Conservation (phyloP, 2,329 filamentous ascomycete species). For the Lachnellula cervina region DNA sequence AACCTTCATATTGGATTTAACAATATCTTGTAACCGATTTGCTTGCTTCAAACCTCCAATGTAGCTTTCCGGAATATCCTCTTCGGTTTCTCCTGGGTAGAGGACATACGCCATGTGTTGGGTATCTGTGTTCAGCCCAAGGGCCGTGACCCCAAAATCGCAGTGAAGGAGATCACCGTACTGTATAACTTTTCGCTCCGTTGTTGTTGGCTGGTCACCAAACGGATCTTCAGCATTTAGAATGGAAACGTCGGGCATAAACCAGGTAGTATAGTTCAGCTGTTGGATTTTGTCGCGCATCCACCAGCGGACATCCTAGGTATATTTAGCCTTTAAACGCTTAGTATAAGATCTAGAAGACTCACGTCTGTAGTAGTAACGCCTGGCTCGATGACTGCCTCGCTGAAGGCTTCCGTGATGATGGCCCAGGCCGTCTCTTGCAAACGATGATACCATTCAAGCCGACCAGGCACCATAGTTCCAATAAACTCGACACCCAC, state of each 20-base stretch:
- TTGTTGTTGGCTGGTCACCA: constrained; percentile 9
- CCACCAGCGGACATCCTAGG: constrained; percentile 47
- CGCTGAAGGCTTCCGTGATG: constrained; percentile 43
- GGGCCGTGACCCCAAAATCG: constrained; percentile 44
- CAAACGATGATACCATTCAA: constrained; percentile 41
- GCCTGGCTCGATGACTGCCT: constrained; percentile 39
- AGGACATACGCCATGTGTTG: constrained; percentile 48
- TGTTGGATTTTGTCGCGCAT: constrained; percentile 44
- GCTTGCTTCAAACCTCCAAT: constrained; percentile 41
- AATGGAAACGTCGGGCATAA: constrained; percentile 43
- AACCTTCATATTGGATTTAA: constrained; percentile 39
- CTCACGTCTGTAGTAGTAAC: constrained; percentile 35
- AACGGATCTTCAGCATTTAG: constrained; percentile 25
- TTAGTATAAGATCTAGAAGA: neutral
- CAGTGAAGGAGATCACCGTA: constrained; percentile 46
- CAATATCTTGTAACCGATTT: constrained; percentile 46
- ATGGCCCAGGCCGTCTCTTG: constrained; percentile 49
- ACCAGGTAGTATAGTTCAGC: constrained; percentile 49
- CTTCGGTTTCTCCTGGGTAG: constrained; percentile 37
- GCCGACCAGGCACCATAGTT: constrained; percentile 37
- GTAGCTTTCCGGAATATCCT: constrained; percentile 39
- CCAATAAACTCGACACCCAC: constrained; percentile 43
- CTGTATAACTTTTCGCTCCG: constrained; percentile 29
- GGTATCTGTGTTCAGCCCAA: constrained; percentile 46
- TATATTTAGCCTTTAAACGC: neutral